Evolutionary conservation across 2,329 filamentous ascomycete species (phyloP), one percentile per base, ranked within the genome.

Genomic region (Passalora sequoiae): DNA sequence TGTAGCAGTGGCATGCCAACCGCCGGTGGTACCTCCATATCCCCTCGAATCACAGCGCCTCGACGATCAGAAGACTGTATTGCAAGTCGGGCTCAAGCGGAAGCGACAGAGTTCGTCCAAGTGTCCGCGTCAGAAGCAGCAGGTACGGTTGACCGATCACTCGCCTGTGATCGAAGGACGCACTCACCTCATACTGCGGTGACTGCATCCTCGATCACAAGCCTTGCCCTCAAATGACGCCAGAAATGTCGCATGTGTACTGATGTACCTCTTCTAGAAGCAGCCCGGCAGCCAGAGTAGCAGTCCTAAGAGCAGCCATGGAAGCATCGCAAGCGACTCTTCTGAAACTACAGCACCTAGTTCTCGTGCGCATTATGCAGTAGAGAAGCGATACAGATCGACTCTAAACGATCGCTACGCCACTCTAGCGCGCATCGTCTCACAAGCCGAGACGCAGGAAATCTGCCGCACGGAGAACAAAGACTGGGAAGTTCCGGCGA

Each of bases 351-450:
- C 29, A 5, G 25, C 29, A n/a, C 39, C 39, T 20, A 41, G 30
- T 20, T 13, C 21, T 16, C 6, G 68, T 63, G 1, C 59, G 63
- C 4, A 72, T 68, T 4, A 70, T 64, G 13, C 65, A 61, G 2
- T 54, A 7, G 63, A 68, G n/a, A 52, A 68, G 36, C 36, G 43
- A 6, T 51, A 51, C 19, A 45, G 49, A 22, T 46, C 49, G 4
- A 48, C 43, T 3, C 30, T 51, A 7, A 51, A 51, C 22, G 45
- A 51, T 20, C 49, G 49, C 19, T 51, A 48, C 36, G 49, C 49
- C 3, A 49, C 45, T 2, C 43, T 51, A 10, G 49, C 49, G 7
- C 46, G 49, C 7, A 37, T 51, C 25, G 49, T 51, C 6, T 43
- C 45, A 2, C 45, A 46, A 15, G 25, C 33, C n/a, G 45, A 51